Evolutionary conservation across 495 filamentous ascomycete species (phyloP), one percentile per base, ranked within the genome.

Genomic region (Penicillium pancosmium): DNA sequence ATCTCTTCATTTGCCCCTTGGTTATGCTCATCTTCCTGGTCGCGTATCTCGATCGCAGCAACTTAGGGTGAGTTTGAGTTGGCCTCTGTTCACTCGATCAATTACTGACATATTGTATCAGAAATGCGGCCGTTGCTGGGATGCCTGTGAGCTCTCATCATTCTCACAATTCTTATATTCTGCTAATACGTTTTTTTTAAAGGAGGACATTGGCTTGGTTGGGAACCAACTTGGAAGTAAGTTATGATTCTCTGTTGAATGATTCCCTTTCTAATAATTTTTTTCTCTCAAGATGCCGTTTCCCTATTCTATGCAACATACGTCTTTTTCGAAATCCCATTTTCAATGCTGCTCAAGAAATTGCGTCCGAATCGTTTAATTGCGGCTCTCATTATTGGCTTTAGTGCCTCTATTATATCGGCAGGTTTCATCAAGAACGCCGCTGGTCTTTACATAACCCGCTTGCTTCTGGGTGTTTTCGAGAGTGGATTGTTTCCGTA

Each of bases 311-410:
- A 62, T 11, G 60, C 60, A 7, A 62, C 60, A 11, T 76, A 75
- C 35, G 64, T 75, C 60, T 56, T 74, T 19, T 75, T 78, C 54
- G 75, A 76, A 54, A 71, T 72, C 33, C 54, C 66, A 19, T 67
- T 65, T 40, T 76, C 72, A 9, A 60, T 78, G 33, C 53, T 64
- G 13, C 61, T 64, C 31, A 64, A 61, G 13, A 64, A 64, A 16
- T 61, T 74, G 40, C 61, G 64, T 6, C 75, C 72, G 25, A 74
- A 69, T 36, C 50, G 59, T 43, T 76, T 73, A 66, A 78, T 78
- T 61, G 65, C 69, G 23, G 61, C 66, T 4, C 58, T 74, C 16
- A 74, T 76, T n/a, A 61, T 73, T 25, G 58, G 57, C 18, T 77
- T 73, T 69, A 72, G 72, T 46, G 64, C 67, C 25, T 68, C 60